Conservation (phyloP, 768 basidiomycete genomes). For the Phylloporus sp. region DNA sequence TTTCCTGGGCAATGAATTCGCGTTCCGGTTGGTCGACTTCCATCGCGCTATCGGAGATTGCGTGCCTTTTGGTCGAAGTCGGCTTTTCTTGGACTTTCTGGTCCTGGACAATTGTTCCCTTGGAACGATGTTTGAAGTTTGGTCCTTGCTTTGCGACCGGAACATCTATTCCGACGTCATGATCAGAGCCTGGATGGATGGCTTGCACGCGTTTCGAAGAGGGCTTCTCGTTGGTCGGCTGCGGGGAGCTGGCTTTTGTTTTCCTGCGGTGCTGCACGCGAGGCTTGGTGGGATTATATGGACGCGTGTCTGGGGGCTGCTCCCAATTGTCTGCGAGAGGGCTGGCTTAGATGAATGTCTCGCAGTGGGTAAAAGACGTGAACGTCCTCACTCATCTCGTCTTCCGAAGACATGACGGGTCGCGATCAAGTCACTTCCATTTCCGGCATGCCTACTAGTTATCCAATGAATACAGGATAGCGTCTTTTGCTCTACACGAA, state of each 20-base stretch:
- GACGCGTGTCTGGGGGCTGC: constrained; percentile 5
- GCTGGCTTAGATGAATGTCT: constrained; percentile 25
- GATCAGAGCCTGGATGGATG: background rate
- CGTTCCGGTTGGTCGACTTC: constrained; percentile 11
- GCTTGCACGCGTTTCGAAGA: constrained; percentile 13
- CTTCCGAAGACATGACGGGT: constrained; percentile 34
- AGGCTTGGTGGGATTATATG: constrained; percentile 9
- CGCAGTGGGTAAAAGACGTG: background rate
- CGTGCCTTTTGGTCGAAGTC: constrained; percentile 3
- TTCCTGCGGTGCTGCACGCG: constrained; percentile 22
- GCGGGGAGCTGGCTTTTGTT: constrained; percentile 11
- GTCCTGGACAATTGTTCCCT: constrained; percentile 1
- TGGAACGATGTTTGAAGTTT: constrained; percentile 20
- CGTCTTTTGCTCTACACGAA: no score
- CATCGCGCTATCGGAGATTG: constrained; percentile 8
- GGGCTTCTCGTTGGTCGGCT: constrained; percentile 15
- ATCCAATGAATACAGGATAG: no score
- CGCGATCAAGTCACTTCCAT: no score
- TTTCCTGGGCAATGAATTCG: background rate
- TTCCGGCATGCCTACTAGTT: no score
- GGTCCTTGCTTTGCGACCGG: constrained; percentile 1
- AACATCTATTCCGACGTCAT: background rate
- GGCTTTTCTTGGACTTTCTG: constrained; percentile 10
- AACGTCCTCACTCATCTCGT: constrained; percentile 28
- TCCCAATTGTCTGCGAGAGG: constrained; percentile 21